Evolutionary conservation across 2,329 filamentous ascomycete genomes (phyloP).

Genomic region (Drechslerella stenobrocha): DNA sequence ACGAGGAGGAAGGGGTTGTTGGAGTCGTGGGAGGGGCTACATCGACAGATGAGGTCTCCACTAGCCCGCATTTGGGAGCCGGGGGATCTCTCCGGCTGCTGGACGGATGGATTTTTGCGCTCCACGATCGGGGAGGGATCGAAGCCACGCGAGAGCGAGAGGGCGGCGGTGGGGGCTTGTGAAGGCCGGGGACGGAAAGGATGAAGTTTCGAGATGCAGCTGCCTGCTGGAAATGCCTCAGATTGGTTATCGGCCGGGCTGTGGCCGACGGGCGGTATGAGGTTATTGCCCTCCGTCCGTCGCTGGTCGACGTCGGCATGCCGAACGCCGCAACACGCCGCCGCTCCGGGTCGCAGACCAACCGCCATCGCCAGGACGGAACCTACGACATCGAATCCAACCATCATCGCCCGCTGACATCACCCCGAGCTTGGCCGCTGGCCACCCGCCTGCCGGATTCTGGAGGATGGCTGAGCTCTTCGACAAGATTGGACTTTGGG

Average conservation of each 20-base stretch:
- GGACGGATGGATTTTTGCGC: too few species aligned
- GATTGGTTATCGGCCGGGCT: conserved; percentile 19
- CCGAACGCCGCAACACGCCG: conserved; percentile 36
- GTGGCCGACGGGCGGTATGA: conserved; percentile 44
- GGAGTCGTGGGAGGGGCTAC: not conserved
- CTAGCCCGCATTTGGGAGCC: not conserved
- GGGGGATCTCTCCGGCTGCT: too few species aligned
- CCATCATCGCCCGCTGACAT: too few species aligned
- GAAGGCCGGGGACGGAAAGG: too few species aligned
- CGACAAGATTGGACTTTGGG: not conserved
- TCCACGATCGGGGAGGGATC: too few species aligned
- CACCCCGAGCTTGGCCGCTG: not conserved
- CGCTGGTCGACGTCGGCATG: conserved; percentile 46
- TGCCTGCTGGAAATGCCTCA: conserved; percentile 37
- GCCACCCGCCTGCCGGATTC: conserved; percentile 20
- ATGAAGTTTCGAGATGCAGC: too few species aligned
- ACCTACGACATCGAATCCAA: too few species aligned
- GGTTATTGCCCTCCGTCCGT: conserved; percentile 40
- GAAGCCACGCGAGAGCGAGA: too few species aligned
- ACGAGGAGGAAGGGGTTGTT: not conserved
- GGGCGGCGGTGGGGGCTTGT: too few species aligned
- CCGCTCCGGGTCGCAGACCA: conserved; percentile 34
- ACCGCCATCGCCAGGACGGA: too few species aligned
- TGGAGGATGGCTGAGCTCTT: not conserved
- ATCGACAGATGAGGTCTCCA: not conserved